Base-by-base conservation (phyloP, 371 early-diverging fungal species). In the Thermomucor indicae-seudaticae region DNA sequence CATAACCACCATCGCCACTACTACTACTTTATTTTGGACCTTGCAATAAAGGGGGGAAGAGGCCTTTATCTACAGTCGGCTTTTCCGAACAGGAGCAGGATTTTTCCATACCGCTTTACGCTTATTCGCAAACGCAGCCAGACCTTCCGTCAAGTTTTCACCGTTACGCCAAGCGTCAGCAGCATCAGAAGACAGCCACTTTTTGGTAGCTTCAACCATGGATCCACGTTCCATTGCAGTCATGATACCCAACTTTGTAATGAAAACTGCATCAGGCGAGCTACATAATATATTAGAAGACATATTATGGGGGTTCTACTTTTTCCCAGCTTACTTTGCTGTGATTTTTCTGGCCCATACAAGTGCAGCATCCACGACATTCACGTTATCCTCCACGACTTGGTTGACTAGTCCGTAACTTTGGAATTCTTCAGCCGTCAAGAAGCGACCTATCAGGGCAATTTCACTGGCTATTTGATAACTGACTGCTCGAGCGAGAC, bases 401-500 rank as follows among this genome's bases (percentile, higher is more conserved):
- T 69, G 57, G 24, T 78, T 75, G 1, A 73, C 74, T 34, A 78
- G 48, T 14, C 76, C 79, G 48, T 65, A 58, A 14, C 45, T 43
- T n/a, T 74, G 64, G 6, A 69, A 71, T 47, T 75, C 74, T 8
- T 66, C 48, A 8, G 79, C 76, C 14, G 53, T 62, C 27, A 72
- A 43, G 20, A 60, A 58, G 19, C 76, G 73, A 3, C 79, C 79
- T 1, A 76, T 78, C 31, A 78, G 52, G 11, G 67, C 58, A 16
- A 78, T 50, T 32, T 72, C 74, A 23, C 65, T 63, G 14, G 72
- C 73, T 10, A 70, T 47, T 23, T 78, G 79, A 41, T 76, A 76
- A 28, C 61, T 60, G 17, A 73, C 61, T 14, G 64, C 53, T 6
- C 75, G 62, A 4, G 65, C 67, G 2, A 78, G 31, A 24, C 76